Conservation (phyloP, 2,329 filamentous ascomycete species). For the Neoscytalidium dimidiatum region DNA sequence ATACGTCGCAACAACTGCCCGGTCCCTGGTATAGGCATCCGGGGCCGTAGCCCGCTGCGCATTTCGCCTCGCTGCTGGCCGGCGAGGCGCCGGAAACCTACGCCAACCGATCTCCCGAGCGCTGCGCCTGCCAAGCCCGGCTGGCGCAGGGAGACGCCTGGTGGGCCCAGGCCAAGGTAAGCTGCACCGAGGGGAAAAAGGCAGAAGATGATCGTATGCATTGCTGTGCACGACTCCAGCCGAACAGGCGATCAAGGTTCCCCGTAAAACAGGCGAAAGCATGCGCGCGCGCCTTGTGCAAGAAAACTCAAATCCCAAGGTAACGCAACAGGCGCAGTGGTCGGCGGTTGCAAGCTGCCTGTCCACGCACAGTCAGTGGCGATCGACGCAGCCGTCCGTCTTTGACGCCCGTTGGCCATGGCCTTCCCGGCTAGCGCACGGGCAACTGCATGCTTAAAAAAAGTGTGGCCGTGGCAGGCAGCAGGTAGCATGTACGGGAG, state of each 20-base stretch:
- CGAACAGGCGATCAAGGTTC: background rate
- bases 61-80: background rate
- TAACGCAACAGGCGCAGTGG: background rate
- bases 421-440: conserved; percentile 1
- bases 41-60: background rate
- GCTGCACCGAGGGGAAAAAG: background rate
- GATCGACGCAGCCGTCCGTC: conserved; percentile 16
- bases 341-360: background rate
- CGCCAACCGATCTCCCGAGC: conserved; percentile 3
- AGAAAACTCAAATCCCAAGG: conserved; percentile 12
- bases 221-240: background rate
- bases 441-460: background rate
- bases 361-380: background rate
- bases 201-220: background rate
- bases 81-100: background rate
- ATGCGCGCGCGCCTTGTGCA: conserved; percentile 6
- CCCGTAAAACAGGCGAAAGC: background rate
- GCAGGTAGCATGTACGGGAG: background rate
- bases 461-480: background rate
- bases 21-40: background rate
- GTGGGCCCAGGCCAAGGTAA: background rate
- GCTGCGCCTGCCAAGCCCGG: background rate
- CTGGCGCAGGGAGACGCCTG: background rate
- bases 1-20: background rate
- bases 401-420: conserved; percentile 5